Evolutionary conservation across 75 land plant species (phyloP).

Genomic region (Picea glauca): DNA sequence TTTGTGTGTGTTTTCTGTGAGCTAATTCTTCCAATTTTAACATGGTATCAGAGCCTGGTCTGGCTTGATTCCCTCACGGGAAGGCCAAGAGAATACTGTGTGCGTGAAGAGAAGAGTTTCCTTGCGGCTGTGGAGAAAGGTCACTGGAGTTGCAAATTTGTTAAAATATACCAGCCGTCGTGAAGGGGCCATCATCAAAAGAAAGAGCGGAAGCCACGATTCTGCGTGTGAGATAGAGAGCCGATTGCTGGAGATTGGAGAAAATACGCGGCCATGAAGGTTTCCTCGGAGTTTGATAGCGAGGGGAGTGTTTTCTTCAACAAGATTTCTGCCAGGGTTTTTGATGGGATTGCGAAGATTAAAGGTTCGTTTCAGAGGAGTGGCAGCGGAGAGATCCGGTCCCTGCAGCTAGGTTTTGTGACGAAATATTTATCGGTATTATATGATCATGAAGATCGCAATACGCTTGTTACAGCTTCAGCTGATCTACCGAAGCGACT

Average conservation of each 20-base stretch:
- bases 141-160: too few relatives aligned
- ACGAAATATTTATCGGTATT: conserved; percentile 63
- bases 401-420: conserved; percentile 51
- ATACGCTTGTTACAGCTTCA: conserved; percentile 59
- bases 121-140: too few relatives aligned
- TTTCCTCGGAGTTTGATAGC: conserved; percentile 85
- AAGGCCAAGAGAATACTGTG: too few relatives aligned
- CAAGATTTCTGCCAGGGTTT: conserved; percentile 76
- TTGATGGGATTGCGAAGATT: conserved; percentile 84
- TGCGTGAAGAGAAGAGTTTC: too few relatives aligned
- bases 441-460: conserved; percentile 67
- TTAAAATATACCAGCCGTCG: too few relatives aligned
- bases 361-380: conserved; percentile 73
- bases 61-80: too few relatives aligned
- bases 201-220: too few relatives aligned
- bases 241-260: conserved; percentile 2
- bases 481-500: conserved; percentile 36
- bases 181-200: too few relatives aligned
- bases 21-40: too few relatives aligned
- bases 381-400: conserved; percentile 37
- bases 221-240: too few relatives aligned
- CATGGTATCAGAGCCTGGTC: too few relatives aligned
- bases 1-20: too few relatives aligned
- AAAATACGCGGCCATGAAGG: conserved; percentile 27
- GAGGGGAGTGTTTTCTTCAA: conserved; percentile 54